Conservation (phyloP, 2,329 filamentous ascomycete species). For the Pyricularia sp. region DNA sequence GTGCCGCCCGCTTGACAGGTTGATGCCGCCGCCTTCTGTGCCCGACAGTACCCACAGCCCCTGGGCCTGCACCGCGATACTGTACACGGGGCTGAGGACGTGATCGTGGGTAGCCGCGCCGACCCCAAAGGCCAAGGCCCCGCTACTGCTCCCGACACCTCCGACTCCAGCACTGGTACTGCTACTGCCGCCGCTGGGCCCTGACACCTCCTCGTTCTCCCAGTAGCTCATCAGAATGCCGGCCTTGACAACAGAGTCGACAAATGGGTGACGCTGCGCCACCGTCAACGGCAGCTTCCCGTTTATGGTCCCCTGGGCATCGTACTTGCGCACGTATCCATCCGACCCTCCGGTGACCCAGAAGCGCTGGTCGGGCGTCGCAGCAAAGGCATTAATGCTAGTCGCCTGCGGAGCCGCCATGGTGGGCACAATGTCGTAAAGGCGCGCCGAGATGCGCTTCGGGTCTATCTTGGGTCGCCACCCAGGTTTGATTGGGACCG, state of each 20-base stretch:
- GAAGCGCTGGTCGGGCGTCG: constrained; percentile 88
- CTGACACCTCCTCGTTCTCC: constrained; percentile 78
- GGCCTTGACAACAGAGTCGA: constrained; percentile 92
- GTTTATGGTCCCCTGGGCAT: constrained; percentile 89
- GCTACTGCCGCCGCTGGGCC: not conserved
- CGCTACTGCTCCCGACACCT: constrained; percentile 12
- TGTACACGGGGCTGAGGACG: constrained; percentile 81
- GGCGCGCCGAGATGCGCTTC: constrained; percentile 64
- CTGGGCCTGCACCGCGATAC: constrained; percentile 77
- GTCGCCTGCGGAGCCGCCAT: constrained; percentile 94
- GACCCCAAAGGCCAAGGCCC: constrained; percentile 11
- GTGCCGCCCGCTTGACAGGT: constrained; percentile 83
- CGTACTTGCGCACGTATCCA: constrained; percentile 93
- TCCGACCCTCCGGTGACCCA: constrained; percentile 90
- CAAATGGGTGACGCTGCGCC: constrained; percentile 89
- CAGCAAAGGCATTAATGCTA: constrained; percentile 82
- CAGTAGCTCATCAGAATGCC: constrained; percentile 92
- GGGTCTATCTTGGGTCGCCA: constrained; percentile 53
- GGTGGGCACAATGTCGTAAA: constrained; percentile 92
- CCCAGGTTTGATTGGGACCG: constrained; percentile 10
- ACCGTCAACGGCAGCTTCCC: constrained; percentile 88
- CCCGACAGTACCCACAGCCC: constrained; percentile 87
- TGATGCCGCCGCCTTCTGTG: constrained; percentile 81
- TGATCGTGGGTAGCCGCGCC: constrained; percentile 39
- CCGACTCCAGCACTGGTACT: not conserved